A percentile compares a stretch with the other conserved stretches of the same genome.
phyloP scores from a whole-genome alignment of 2,329 filamentous ascomycete genomes.

The Mycogone perniciosa region DNA sequence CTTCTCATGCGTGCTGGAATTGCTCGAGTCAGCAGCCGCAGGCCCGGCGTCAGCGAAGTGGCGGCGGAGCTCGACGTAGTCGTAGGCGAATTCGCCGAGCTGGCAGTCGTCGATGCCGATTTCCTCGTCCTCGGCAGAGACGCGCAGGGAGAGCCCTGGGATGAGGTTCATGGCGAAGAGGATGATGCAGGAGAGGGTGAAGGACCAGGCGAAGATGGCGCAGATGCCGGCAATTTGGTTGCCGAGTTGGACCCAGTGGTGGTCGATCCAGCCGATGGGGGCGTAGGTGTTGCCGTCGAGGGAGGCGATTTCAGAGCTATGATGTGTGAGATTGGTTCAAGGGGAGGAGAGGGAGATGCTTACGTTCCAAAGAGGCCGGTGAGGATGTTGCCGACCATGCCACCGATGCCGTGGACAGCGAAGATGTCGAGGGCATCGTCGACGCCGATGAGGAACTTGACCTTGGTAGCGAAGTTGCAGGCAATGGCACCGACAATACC shows the following conservation, averaged over 20 bases:
- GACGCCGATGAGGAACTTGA: conserved; percentile 66
- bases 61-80: conserved; percentile 66
- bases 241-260: conserved; percentile 64
- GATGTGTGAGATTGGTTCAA: background rate
- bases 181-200: conserved; percentile 61
- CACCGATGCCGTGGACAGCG: conserved; percentile 80
- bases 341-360: conserved; percentile 22
- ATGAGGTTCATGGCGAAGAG: conserved; percentile 65
- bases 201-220: conserved; percentile 59
- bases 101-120: conserved; percentile 67
- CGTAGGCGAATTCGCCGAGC: conserved; percentile 77
- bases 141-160: conserved; percentile 63
- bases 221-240: conserved; percentile 65
- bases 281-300: conserved; percentile 60
- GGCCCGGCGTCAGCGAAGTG: conserved; percentile 48
- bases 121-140: conserved; percentile 60
- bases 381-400: conserved; percentile 72
- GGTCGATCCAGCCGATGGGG: conserved; percentile 63
- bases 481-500: conserved; percentile 56
- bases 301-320: conserved; percentile 61
- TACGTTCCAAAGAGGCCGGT: conserved; percentile 71
- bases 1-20: conserved; percentile 27
- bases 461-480: conserved; percentile 83
- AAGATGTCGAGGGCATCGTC: conserved; percentile 89
- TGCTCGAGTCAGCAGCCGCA: conserved; percentile 17